Base-by-base conservation (phyloP, 139 green algal species). In the Chlorella sp. region DNA sequence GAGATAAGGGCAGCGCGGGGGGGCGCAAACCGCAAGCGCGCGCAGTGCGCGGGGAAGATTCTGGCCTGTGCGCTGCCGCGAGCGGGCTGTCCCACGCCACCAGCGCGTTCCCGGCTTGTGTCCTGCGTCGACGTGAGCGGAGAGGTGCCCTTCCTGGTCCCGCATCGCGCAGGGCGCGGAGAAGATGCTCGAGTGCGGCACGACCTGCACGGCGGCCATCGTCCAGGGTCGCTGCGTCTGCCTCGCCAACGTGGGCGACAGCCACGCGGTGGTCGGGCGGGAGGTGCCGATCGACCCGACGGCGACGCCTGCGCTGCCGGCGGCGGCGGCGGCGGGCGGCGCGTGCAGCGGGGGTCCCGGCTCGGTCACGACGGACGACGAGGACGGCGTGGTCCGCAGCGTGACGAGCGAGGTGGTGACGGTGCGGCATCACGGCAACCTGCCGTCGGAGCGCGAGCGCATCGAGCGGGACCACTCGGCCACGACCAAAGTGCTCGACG, bases 221-320 rank as follows among this genome's bases (percentile, higher is more conserved):
- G 62, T 91, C 33, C 86, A 93, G 70, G 83, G 79, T 1, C 22
- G 23, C 29, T 42, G 42, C 22, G 24, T 92, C 66, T 66, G 35
- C 10, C 27, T 93, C 14, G 88, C 72, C 10, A 80, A 92, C 60
- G 88, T 88, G 36, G 88, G 88, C 0, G 88, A 93, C 77, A 86
- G 75, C 68, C 17, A 62, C 27, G 87, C 85, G 14, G 84, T 89
- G 67, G 69, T 92, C 23, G 88, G 82, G 23, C 63, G 77, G 72
- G 71, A 62, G 24, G 74, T 31, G 22, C 62, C n/a, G 3, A 2
- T 64, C n/a, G 62, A 34, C 62, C 35, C n/a, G 3, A 35, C 62
- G n/a, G n/a, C 30, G n/a, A 34, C 62, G 3, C 29, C 22, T 22
- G n/a, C n/a, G n/a, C n/a, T n/a, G n/a, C n/a, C n/a, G n/a, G n/a